Evolutionary conservation across 2,329 filamentous ascomycete species (phyloP).

Genomic region (Cercospora sojina): DNA sequence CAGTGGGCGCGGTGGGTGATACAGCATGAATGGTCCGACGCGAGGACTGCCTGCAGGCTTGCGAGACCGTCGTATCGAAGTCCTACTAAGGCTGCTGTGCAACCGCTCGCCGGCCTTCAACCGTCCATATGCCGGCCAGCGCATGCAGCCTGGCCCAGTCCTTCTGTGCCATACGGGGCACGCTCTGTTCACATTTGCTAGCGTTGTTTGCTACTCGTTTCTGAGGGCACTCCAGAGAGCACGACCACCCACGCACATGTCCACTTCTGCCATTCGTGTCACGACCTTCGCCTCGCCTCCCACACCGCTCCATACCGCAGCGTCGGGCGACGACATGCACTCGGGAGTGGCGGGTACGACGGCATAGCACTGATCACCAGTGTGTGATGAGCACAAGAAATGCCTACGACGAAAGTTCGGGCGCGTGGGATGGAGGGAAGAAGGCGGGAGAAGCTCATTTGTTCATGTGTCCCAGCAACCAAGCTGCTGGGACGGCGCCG

Average conservation of each 20-base stretch:
- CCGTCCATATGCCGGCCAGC: constrained; percentile 2
- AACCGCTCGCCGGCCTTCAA: constrained; percentile 1
- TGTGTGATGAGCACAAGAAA: background rate
- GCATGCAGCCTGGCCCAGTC: background rate
- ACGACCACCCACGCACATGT: background rate
- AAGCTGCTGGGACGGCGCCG: constrained; percentile 12
- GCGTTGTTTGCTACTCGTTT: constrained; percentile 10
- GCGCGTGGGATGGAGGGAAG: constrained; percentile 3
- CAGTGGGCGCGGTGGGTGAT: background rate
- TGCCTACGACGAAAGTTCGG: background rate
- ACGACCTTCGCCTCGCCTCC: background rate
- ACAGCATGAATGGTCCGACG: constrained; percentile 3
- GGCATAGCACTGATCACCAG: background rate
- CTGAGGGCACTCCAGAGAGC: background rate
- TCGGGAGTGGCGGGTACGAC: background rate
- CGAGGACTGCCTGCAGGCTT: background rate
- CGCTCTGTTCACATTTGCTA: constrained; percentile 6
- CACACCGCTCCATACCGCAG: constrained; percentile 13
- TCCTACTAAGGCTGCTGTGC: constrained; percentile 3
- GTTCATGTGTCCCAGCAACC: constrained; percentile 8
- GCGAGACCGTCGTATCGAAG: constrained; percentile 6
- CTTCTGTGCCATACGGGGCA: background rate
- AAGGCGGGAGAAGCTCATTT: constrained; percentile 9
- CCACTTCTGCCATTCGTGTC: background rate
- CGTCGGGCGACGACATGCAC: background rate